Conservation (phyloP, 441 rosid species). For the Gossypium gossypioides region DNA sequence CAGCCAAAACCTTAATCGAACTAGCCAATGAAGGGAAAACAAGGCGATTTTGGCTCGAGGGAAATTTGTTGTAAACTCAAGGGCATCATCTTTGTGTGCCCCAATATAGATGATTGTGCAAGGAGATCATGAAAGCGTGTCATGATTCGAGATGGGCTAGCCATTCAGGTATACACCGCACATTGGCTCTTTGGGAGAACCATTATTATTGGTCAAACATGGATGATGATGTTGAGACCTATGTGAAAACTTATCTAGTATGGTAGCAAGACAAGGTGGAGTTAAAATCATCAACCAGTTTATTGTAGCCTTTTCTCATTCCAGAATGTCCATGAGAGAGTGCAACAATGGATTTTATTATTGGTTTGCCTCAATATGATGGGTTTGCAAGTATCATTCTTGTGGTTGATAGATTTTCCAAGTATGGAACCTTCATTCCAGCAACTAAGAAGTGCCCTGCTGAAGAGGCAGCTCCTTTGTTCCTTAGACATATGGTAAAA, state of each 20-base stretch:
- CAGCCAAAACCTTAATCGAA: not conserved
- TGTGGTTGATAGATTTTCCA: not conserved
- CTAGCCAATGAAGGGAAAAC: not conserved
- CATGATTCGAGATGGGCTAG: not conserved
- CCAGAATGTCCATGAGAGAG: not conserved
- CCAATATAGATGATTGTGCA: not conserved
- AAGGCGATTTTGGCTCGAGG: not conserved
- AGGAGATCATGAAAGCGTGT: not conserved
- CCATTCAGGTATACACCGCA: not conserved
- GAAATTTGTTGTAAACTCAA: not conserved
- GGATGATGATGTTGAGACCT: not conserved
- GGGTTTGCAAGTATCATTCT: not conserved
- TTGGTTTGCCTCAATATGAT: no score
- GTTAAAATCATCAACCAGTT: not conserved
- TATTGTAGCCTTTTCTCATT: not conserved
- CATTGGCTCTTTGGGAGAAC: not conserved
- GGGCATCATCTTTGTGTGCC: not conserved
- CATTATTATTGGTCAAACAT: not conserved
- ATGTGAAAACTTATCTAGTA: not conserved
- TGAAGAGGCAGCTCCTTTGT: not conserved
- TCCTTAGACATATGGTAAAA: not conserved
- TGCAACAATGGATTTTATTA: not conserved
- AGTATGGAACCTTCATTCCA: not conserved
- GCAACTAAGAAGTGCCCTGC: not conserved
- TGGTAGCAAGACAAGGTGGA: not conserved